A percentile compares a stretch with the other conserved stretches of the same genome.
Evolutionary conservation across 106 monocot genomes (phyloP).

Genomic region (Dactylorhiza incarnata): DNA sequence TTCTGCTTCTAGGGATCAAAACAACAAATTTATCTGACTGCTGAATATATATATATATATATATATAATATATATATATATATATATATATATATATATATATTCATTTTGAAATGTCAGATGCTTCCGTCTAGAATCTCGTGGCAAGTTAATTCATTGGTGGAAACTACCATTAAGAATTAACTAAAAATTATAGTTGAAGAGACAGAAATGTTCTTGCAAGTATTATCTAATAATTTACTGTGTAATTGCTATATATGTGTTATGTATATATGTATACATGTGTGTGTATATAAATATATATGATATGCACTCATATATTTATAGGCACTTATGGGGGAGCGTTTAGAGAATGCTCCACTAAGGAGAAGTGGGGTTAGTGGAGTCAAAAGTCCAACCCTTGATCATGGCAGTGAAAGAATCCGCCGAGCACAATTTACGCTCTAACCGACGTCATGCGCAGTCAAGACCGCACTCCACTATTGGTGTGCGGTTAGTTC

Average conservation of each 20-base stretch:
- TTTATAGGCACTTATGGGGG: no score
- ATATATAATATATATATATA: not conserved
- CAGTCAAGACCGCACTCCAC: no score
- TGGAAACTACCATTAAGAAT: not conserved
- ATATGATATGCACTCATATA: no score
- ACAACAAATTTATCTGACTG: not conserved
- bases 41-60: not conserved
- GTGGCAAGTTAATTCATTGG: not conserved
- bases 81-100: not conserved
- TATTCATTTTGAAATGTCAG: not conserved
- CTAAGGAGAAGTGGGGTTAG: no score
- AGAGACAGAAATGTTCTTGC: not conserved
- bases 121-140: not conserved
- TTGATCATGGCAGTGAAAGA: no score
- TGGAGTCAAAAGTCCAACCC: no score
- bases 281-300: not conserved
- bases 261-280: not conserved
- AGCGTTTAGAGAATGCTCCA: no score
- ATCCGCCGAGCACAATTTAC: no score
- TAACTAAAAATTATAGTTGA: not conserved
- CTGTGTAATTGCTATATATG: no score
- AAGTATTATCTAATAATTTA: no score
- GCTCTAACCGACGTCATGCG: no score
- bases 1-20: not conserved
- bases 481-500: no score